phyloP scores from a whole-genome alignment of 2,329 filamentous ascomycete genomes.

The Cercospora canescens region DNA sequence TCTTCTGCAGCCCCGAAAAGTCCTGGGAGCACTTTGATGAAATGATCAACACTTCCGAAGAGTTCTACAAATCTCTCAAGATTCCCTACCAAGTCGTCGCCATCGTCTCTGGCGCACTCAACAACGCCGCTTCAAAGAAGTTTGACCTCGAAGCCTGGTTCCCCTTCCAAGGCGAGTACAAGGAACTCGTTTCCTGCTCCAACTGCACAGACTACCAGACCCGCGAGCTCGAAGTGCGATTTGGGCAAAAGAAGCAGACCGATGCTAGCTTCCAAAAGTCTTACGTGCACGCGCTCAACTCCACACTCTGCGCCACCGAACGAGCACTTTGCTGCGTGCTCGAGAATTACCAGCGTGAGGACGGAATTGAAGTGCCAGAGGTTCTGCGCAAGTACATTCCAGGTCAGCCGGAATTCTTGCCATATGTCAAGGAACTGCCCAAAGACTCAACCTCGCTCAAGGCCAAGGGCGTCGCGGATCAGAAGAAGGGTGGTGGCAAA shows the following conservation, averaged over 20 bases:
- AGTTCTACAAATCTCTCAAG: conserved; percentile 88
- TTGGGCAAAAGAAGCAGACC: conserved; percentile 81
- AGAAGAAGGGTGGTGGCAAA: conserved; percentile 24
- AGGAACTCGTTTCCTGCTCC: conserved; percentile 94
- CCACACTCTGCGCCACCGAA: conserved; percentile 86
- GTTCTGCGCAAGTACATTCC: conserved; percentile 87
- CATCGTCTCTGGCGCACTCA: conserved; percentile 94
- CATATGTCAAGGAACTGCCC: conserved; percentile 80
- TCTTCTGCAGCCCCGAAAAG: conserved; percentile 80
- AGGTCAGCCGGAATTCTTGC: conserved; percentile 83
- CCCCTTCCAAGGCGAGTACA: conserved; percentile 95
- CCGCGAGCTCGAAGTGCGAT: conserved; percentile 88
- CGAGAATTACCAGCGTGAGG: conserved; percentile 94
- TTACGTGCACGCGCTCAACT: conserved; percentile 92
- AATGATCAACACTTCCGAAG: conserved; percentile 89
- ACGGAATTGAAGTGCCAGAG: conserved; percentile 79
- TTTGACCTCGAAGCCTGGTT: conserved; percentile 97
- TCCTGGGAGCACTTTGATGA: conserved; percentile 92
- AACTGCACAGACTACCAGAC: conserved; percentile 99
- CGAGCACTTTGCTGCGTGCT: conserved; percentile 90
- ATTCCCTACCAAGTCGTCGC: conserved; percentile 89
- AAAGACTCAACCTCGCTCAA: conserved; percentile 70
- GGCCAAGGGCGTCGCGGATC: conserved; percentile 38
- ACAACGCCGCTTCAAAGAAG: conserved; percentile 88
- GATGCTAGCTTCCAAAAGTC: conserved; percentile 76